phyloP scores from a whole-genome alignment of 2,329 filamentous ascomycete species.

The Paraphaeosphaeria sporulosa region DNA sequence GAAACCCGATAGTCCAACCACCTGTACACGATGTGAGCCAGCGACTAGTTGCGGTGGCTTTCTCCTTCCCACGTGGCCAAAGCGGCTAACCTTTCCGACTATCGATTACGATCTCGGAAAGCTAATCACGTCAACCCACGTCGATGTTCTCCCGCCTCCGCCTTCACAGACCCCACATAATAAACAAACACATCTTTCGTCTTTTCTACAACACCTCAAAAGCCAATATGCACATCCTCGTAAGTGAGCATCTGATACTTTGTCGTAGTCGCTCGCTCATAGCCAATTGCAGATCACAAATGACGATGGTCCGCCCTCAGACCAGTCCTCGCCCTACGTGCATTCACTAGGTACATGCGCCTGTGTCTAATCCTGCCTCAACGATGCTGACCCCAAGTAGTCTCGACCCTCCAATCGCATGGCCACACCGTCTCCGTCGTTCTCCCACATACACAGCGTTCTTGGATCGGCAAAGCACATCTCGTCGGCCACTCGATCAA shows the following conservation, averaged over 20 bases:
- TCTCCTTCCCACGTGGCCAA: conserved; percentile 22
- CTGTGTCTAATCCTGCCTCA: conserved; percentile 43
- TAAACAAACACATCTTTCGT: conserved; percentile 13
- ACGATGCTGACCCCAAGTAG: conserved; percentile 49
- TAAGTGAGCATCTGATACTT: conserved; percentile 21
- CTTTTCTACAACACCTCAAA: conserved; percentile 12
- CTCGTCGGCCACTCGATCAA: conserved; percentile 89
- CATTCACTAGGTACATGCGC: conserved; percentile 44
- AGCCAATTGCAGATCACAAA: conserved; percentile 53
- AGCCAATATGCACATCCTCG: conserved; percentile 48
- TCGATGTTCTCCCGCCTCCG: conserved; percentile 13
- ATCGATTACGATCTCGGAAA: conserved; percentile 35
- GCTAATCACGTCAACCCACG: conserved; percentile 29
- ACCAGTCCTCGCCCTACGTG: conserved; percentile 59
- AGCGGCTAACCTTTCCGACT: conserved; percentile 27
- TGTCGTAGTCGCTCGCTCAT: conserved; percentile 2
- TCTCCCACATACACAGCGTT: conserved; percentile 88
- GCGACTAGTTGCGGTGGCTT: background rate
- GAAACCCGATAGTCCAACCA: background rate
- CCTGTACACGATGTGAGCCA: background rate
- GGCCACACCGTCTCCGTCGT: conserved; percentile 92
- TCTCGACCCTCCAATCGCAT: conserved; percentile 60
- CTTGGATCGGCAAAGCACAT: conserved; percentile 98
- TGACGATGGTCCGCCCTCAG: conserved; percentile 61
- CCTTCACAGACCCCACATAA: conserved; percentile 16